Conservation (phyloP, 164 flowering plant genomes). For the Magnolia changhungtana region DNA sequence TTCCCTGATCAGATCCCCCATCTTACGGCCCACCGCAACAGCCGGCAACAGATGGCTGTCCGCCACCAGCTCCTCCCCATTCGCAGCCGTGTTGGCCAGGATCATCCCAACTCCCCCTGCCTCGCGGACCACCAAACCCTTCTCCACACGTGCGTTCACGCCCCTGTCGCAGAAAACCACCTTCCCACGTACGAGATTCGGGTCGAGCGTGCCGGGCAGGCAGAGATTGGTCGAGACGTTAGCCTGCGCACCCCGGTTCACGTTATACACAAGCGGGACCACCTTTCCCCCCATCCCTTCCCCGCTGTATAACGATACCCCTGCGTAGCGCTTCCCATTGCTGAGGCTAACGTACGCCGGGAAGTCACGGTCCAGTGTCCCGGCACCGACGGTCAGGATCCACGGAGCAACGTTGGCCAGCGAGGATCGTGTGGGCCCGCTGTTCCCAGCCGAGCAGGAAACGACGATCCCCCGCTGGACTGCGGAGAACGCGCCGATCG, state of each 20-base stretch:
- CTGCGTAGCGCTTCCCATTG: slow-evolving; percentile 32
- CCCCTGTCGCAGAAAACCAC: slow-evolving; percentile 87
- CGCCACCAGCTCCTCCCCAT: slow-evolving; percentile 86
- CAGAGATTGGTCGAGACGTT: slow-evolving; percentile 46
- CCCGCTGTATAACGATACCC: slow-evolving; percentile 81
- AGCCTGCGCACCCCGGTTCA: slow-evolving; percentile 14
- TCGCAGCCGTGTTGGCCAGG: slow-evolving; percentile 71
- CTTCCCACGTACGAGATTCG: slow-evolving; percentile 52
- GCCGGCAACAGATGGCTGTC: slow-evolving; percentile 84
- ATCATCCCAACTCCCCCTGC: slow-evolving; percentile 93
- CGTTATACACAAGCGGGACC: slow-evolving; percentile 43
- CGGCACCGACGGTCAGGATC: slow-evolving; percentile 89
- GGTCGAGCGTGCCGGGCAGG: slow-evolving; percentile 65
- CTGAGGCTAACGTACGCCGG: slow-evolving; percentile 66
- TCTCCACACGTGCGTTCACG: slow-evolving; percentile 74
- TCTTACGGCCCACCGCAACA: slow-evolving; percentile 65
- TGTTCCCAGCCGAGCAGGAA: slow-evolving; percentile 85
- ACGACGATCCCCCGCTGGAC: slow-evolving; percentile 74
- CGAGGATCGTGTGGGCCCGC: slow-evolving; percentile 56
- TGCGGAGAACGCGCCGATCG: slow-evolving; percentile 73
- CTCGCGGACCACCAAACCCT: slow-evolving; percentile 63
- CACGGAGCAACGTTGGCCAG: slow-evolving; percentile 80
- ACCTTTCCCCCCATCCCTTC: slow-evolving; percentile 49
- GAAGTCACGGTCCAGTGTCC: slow-evolving; percentile 81
- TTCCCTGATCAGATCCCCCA: slow-evolving; percentile 51